Base-by-base conservation (phyloP, 345 rosid genomes). In the Eucalyptus cloeziana region DNA sequence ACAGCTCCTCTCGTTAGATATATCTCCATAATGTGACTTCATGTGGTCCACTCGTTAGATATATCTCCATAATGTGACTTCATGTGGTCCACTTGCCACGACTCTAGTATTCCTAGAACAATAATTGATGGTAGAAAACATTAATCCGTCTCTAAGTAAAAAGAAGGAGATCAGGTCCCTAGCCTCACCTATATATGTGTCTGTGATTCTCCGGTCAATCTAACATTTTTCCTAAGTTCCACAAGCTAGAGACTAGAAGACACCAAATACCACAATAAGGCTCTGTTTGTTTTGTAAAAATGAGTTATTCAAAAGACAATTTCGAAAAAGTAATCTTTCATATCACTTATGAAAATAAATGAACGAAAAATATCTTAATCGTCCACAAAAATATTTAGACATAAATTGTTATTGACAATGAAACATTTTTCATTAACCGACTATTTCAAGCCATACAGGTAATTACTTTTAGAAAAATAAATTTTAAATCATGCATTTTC, bases 361-460 rank as follows among this genome's bases (percentile, higher is more conserved):
- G 0, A 24, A 56, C 3, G 1, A 56, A 56, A 56, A 56, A 56
- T 4, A 56, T 56, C 0, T 52, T 52, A 52, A 52, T 52, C 0
- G 0, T 52, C 4, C 0, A 1, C 1, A 52, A 52, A 19, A 52
- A 52, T 52, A 52, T 52, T 52, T 19, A 52, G 4, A 52, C 2
- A 51, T 51, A 51, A 51, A 15, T 51, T 16, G 0, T 51, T 51
- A 51, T 51, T 0, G 24, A 19, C 0, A 19, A 52, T 19, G 25
- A 19, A 19, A 52, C 0, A 7, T 1, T 19, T 52, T 19, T 52
- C 4, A 52, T 52, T 3, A 52, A 52, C 0, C 0, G 25, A 52
- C 4, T 52, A 52, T 52, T 52, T 52, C 2, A 52, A 52, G 58
- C 58, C 58, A 52, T 25, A 52, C 58, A 3, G 7, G 2, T 52